Evolutionary conservation across 257 asterid genomes (phyloP).

Genomic region (Nicotiana undulata): DNA sequence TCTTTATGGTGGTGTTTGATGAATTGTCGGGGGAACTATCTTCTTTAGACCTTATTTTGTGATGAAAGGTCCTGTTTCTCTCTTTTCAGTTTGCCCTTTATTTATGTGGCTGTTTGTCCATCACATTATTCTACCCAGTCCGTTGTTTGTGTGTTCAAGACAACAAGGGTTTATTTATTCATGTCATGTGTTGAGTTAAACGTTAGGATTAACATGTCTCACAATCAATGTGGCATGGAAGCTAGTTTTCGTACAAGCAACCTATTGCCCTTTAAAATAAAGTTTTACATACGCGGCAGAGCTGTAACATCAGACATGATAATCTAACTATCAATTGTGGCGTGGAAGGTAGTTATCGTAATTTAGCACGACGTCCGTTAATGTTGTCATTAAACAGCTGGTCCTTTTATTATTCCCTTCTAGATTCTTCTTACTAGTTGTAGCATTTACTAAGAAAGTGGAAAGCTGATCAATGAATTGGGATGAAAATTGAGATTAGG

Average conservation of each 20-base stretch:
- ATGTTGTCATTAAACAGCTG: not conserved
- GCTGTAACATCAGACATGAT: not conserved
- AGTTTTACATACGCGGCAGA: not conserved
- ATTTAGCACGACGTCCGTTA: not conserved
- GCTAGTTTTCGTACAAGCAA: not conserved
- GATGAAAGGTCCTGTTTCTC: not conserved
- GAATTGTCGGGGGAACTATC: not conserved
- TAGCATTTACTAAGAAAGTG: no score
- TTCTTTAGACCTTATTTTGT: not conserved
- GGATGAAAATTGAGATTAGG: no score
- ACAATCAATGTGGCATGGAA: no score
- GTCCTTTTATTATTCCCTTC: not conserved
- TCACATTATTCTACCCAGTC: not conserved
- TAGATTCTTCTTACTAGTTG: not conserved
- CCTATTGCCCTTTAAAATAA: not conserved
- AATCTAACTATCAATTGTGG: not conserved
- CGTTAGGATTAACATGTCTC: not conserved
- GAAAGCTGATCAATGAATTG: no score
- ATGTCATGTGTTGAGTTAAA: not conserved
- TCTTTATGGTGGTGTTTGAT: not conserved
- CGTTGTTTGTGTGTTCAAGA: not conserved
- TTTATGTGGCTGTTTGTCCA: not conserved
- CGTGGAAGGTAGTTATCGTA: not conserved
- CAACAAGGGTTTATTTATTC: not conserved
- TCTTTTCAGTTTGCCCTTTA: not conserved